phyloP scores from a whole-genome alignment of 805 yeast genomes.

The Kuraishia molischiana region DNA sequence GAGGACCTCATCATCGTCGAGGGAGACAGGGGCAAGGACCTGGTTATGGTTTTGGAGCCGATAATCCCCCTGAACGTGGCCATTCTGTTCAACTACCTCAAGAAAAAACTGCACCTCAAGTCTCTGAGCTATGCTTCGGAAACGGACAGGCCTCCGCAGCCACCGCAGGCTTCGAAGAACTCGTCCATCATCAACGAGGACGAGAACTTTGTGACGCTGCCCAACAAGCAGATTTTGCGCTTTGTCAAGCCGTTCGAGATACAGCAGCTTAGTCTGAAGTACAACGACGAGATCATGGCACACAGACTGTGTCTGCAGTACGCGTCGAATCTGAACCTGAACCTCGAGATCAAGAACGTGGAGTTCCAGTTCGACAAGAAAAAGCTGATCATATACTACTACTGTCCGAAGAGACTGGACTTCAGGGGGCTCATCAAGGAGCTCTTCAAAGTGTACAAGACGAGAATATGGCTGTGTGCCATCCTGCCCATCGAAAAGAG shows the following conservation, averaged over 20 bases:
- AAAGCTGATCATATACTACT: constrained; percentile 65
- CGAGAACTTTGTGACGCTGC: constrained; percentile 57
- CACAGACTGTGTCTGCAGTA: constrained; percentile 50
- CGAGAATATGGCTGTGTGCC: constrained; percentile 80
- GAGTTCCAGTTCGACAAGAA: constrained; percentile 79
- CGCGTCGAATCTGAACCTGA: constrained; percentile 26
- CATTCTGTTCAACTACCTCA: constrained; percentile 60
- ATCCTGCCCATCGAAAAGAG: constrained; percentile 32
- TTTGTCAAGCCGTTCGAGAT: constrained; percentile 71
- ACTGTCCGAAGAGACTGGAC: constrained; percentile 57
- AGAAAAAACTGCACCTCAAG: constrained; percentile 61
- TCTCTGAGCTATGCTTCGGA: constrained; percentile 23
- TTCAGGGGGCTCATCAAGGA: constrained; percentile 67
- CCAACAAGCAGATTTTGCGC: constrained; percentile 68
- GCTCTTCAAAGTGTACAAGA: constrained; percentile 64
- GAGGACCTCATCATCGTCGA: constrained; percentile 69
- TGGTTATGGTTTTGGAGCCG: constrained; percentile 66
- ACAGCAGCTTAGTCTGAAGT: constrained; percentile 48
- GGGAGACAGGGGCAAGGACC: constrained; percentile 78
- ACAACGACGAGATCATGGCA: constrained; percentile 65
- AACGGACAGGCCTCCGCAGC: constrained; percentile 2
- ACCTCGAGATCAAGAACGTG: constrained; percentile 57
- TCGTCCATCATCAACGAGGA: constrained; percentile 35
- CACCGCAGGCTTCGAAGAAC: constrained; percentile 11
- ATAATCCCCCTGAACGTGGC: constrained; percentile 54